Evolutionary conservation across 1,284 basidiomycete genomes (phyloP).

Genomic region (Termitomyces sp.): DNA sequence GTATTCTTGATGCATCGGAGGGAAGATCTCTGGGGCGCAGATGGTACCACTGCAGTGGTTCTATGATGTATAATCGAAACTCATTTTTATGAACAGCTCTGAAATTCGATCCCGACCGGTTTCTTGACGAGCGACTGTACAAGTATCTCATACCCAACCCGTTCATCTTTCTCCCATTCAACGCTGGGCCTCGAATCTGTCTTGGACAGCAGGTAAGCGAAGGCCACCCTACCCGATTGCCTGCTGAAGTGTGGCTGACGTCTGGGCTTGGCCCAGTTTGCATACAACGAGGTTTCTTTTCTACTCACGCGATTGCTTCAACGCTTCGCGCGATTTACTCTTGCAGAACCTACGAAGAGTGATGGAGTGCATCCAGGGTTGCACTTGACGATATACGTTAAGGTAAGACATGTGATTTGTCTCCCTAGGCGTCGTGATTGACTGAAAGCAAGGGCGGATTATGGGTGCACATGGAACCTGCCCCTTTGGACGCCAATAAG

Average conservation of each 20-base stretch:
- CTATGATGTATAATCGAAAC: background rate
- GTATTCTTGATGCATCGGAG: constrained; percentile 33
- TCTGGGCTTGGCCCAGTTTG: constrained; percentile 24
- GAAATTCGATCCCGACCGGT: constrained; percentile 47
- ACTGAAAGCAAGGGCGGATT: background rate
- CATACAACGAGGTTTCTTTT: constrained; percentile 36
- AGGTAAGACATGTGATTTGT: constrained; percentile 19
- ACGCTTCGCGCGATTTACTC: constrained; percentile 38
- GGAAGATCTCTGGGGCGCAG: constrained; percentile 36
- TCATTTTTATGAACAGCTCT: constrained; percentile 4
- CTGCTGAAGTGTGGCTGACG: background rate
- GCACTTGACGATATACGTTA: constrained; percentile 40
- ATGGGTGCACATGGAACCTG: background rate
- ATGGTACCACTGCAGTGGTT: constrained; percentile 22
- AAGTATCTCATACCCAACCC: constrained; percentile 52
- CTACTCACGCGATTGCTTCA: constrained; percentile 39
- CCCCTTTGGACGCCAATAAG: background rate
- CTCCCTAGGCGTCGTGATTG: background rate
- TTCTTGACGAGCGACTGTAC: constrained; percentile 46
- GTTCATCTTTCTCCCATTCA: constrained; percentile 58
- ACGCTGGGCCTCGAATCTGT: constrained; percentile 55
- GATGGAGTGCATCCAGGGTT: constrained; percentile 29
- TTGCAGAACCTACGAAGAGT: constrained; percentile 35
- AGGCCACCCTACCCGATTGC: background rate
- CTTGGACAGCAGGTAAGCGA: constrained; percentile 48